Conservation (phyloP, 495 filamentous ascomycete species). For the Bacidia gigantensis region DNA sequence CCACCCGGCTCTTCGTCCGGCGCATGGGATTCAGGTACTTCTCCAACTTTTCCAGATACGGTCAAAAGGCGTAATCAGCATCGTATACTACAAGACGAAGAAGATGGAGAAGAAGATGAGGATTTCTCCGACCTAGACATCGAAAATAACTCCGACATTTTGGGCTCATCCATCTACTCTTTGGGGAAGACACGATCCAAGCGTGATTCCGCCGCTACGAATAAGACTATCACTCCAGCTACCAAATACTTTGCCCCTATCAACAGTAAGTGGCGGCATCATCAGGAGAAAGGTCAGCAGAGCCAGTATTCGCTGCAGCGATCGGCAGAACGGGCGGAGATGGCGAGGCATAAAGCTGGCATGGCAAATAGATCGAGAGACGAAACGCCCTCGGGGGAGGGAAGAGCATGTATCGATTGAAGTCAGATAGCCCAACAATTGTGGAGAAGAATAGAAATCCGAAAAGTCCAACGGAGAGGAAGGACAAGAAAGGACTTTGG, state of each 20-base stretch:
- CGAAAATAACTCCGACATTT: constrained; percentile 24
- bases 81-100: background rate
- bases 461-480: constrained; percentile 3
- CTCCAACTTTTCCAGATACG: background rate
- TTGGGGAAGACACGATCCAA: constrained; percentile 19
- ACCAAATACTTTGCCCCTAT: constrained; percentile 34
- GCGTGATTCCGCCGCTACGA: constrained; percentile 29
- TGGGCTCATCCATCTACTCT: constrained; percentile 29
- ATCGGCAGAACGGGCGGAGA: constrained; percentile 30
- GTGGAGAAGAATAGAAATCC: background rate
- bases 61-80: background rate
- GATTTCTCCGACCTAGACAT: constrained; percentile 4
- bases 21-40: constrained; percentile 32
- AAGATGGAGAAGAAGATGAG: constrained; percentile 3
- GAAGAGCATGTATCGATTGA: constrained; percentile 3
- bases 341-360: constrained; percentile 24
- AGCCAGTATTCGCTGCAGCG: constrained; percentile 36
- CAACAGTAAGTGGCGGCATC: constrained; percentile 23
- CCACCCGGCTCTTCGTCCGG: constrained; percentile 40
- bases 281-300: constrained; percentile 31
- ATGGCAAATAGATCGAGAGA: constrained; percentile 22
- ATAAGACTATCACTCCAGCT: constrained; percentile 23
- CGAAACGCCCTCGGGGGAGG: constrained; percentile 22
- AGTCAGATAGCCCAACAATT: background rate
- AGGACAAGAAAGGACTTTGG: constrained; percentile 31